These are phyloP conservation scores for Aspergillus eucalypticola DNA, from an alignment of 2,329 filamentous ascomycete species.

Conservation along the genomic window DNA sequence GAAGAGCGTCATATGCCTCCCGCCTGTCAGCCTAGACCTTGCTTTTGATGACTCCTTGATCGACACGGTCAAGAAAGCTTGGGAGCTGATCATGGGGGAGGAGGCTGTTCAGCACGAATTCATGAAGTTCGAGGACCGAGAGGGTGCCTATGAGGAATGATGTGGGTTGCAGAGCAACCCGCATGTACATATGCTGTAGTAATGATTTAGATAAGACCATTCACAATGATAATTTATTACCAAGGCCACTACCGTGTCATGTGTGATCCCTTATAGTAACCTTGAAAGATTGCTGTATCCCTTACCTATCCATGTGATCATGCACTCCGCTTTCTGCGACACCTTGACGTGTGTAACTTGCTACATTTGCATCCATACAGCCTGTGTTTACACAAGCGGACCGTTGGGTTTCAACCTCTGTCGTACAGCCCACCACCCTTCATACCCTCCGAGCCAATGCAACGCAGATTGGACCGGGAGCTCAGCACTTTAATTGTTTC, in stretches of 20 bases:
- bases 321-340: background rate
- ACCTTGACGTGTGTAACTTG: background rate
- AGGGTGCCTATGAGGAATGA: constrained; percentile 56
- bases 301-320: background rate
- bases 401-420: background rate
- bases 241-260: background rate
- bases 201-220: background rate
- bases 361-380: background rate
- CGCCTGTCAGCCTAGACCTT: constrained; percentile 62
- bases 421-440: background rate
- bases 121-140: constrained; percentile 76
- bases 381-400: background rate
- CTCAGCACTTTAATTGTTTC: background rate
- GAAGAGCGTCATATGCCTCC: constrained; percentile 57
- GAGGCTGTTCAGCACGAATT: constrained; percentile 59
- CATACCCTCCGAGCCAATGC: background rate
- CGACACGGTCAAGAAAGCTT: constrained; percentile 67
- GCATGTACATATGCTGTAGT: constrained; percentile 1
- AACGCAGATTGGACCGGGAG: background rate
- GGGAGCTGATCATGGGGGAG: constrained; percentile 63
- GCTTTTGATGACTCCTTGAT: constrained; percentile 73
- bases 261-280: background rate
- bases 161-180: background rate
- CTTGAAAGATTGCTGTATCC: too few species aligned
- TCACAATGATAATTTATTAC: background rate